Evolutionary conservation across 768 basidiomycete genomes (phyloP), one percentile per base, ranked within the genome.

Genomic region (Xerocomellus dryophilus): DNA sequence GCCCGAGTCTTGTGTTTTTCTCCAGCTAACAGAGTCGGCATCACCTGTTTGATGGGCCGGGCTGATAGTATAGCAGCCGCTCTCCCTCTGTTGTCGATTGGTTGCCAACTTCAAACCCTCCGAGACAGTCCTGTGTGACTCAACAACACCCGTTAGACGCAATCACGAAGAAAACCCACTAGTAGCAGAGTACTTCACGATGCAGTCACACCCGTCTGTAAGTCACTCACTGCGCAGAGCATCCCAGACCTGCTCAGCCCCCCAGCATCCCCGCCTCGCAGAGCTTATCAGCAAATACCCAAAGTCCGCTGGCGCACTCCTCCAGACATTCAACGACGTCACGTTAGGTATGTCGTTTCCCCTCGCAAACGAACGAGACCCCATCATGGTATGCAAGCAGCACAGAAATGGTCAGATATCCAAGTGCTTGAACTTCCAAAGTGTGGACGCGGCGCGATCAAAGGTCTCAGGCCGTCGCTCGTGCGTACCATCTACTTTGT

Each of bases 271-370:
- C 41, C 71, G 63, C 5, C 74, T 89, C 25, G 70, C 79, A 10
- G 68, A 71, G 4, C 62, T 83, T 38, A 57, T 86, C 23, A 55
- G 61, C 11, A 87, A 83, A 66, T 90, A 90, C 61, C 88, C 88
- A 34, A 74, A 67, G 23, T 70, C 77, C 15, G 82, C 83, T 3
- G 78, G 83, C 12, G 74, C 79, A 21, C 69, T 90, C 9, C 88
- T 90, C 64, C 88, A 90, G 67, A 77, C 84, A 1, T 90, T 85
- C 71, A 90, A 90, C 65, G 88, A 92, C 54, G 68, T 91, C 29
- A 67, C 80, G 7, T 79, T 82, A 20, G 81, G 89, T 86, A 47
- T 48, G 71, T 54, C 18, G 17, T 41, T 31, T 38, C 14, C 44
- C 32, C 29, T 43, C 15, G 8, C 32, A 25, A 35, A 9, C 44